These are phyloP conservation scores for Kentomonas sorsogonicus DNA, from an alignment of 208 protist genomes.

Conservation along the genomic window DNA sequence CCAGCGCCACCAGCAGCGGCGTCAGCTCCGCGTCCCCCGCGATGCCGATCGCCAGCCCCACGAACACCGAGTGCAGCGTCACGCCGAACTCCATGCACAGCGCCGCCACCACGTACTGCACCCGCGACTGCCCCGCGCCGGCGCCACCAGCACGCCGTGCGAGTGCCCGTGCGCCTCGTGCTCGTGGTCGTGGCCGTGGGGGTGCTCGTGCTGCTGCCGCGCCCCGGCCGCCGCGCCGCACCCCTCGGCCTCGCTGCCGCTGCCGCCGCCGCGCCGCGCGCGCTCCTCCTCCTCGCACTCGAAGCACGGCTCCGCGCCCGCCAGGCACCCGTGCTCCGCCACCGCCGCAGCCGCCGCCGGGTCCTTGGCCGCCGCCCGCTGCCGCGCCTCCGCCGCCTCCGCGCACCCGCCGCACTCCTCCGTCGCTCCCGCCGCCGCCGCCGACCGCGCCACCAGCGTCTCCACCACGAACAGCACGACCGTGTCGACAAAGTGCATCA, in stretches of 20 bases:
- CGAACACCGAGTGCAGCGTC: conserved; percentile 64
- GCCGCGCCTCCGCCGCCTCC: neutral
- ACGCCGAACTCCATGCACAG: conserved; percentile 65
- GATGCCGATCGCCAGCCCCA: conserved; percentile 45
- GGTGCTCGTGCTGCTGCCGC: conserved; percentile 4
- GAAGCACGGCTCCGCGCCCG: neutral
- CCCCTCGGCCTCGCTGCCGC: conserved; percentile 9
- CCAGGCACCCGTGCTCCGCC: conserved; percentile 1
- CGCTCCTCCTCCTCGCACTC: too few relatives aligned
- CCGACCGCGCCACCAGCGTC: conserved; percentile 1
- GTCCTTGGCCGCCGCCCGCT: conserved; percentile 4
- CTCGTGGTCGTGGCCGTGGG: neutral
- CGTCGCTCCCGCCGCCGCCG: neutral
- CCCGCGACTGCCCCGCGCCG: conserved; percentile 6
- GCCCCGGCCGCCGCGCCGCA: conserved; percentile 4
- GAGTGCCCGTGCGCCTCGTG: conserved; percentile 14
- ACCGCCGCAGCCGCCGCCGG: neutral
- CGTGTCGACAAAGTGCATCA: conserved; percentile 59
- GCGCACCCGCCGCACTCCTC: neutral
- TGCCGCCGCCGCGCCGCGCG: too few relatives aligned
- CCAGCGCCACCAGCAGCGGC: conserved; percentile 42
- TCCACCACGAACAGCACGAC: conserved; percentile 21
- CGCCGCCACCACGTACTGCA: conserved; percentile 28
- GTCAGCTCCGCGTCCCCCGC: conserved; percentile 22
- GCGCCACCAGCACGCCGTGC: conserved; percentile 15